Base-by-base conservation (phyloP, 345 rosid genomes). In the Limnanthes douglasii region DNA sequence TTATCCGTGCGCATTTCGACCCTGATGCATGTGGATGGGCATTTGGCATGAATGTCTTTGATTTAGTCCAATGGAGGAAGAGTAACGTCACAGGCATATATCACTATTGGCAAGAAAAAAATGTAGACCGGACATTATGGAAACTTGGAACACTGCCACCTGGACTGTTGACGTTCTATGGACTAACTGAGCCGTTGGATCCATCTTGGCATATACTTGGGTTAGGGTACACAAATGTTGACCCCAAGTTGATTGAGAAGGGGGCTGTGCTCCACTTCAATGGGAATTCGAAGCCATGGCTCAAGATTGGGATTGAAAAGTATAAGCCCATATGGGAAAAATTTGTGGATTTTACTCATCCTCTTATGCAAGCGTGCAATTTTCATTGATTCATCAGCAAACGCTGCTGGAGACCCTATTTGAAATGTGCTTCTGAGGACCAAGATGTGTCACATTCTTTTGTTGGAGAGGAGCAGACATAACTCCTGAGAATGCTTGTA, bases 11-110 rank as follows among this genome's bases (percentile, higher is more conserved):
- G 5, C 86, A 80, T 59, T 86, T 86, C 29, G 96, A 86, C 51
- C 96, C 96, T 2, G 96, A 86, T 43, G 96, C 96, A 1, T 86
- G 96, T 14, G 96, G 96, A 6, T 86, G 94, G 96, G 96, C 96
- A 5, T 80, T 86, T 29, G 96, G 96, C 48, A 86, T 80, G 96
- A 86, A 80, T 13, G 70, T 86, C 32, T 80, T 86, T 21, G 94
- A 86, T 58, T 60, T 86, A 30, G 86, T 80, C 7, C 73, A 74
- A 46, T 86, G 96, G 96, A 70, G 96, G 53, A 78, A 54, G 54
- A 61, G 80, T 54, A 80, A 86, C n/a, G 96, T 86, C 11, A 86
- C 96, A 0, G 66, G 70, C 33, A 80, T 86, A 46, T 86, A 86
- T 57, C 96, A 86, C 53, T 68, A 77, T 54, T 86, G 96, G 96